These are phyloP conservation scores for Phytophthora brassicae DNA, from an alignment of 352 stramenopile species.

Conservation along the genomic window DNA sequence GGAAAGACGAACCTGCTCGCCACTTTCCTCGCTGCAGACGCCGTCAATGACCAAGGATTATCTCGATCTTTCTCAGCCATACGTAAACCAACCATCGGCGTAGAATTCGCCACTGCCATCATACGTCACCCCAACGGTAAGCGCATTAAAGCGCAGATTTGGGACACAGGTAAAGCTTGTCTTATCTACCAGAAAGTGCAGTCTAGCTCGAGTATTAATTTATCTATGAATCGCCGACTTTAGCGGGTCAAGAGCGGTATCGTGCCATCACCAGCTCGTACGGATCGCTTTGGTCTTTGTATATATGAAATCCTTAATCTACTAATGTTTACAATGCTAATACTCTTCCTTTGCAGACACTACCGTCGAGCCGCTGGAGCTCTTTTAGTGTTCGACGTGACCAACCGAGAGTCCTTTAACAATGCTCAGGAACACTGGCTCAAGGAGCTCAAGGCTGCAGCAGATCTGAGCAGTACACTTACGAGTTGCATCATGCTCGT, in stretches of 20 bases:
- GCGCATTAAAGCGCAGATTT: slow-evolving; percentile 84
- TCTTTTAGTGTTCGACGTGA: slow-evolving; percentile 80
- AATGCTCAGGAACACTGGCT: slow-evolving; percentile 76
- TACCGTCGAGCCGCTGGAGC: slow-evolving; percentile 74
- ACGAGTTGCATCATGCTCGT: slow-evolving; percentile 74
- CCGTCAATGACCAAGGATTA: slow-evolving; percentile 34
- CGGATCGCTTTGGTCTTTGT: slow-evolving; percentile 2
- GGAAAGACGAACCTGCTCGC: slow-evolving; percentile 91
- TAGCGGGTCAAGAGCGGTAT: slow-evolving; percentile 76
- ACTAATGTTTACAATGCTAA: neutral
- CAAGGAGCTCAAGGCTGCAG: slow-evolving; percentile 70
- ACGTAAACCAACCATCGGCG: slow-evolving; percentile 77
- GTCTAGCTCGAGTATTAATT: neutral
- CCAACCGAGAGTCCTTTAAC: slow-evolving; percentile 58
- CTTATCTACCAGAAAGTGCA: neutral
- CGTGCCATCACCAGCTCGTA: slow-evolving; percentile 85
- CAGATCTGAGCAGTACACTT: slow-evolving; percentile 63
- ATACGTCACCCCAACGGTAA: slow-evolving; percentile 71
- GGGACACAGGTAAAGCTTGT: slow-evolving; percentile 56
- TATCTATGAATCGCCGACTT: neutral
- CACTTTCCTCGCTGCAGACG: slow-evolving; percentile 60
- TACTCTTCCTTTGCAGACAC: slow-evolving; percentile 33
- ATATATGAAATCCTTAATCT: neutral
- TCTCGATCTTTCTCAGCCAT: slow-evolving; percentile 52
- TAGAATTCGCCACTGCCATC: slow-evolving; percentile 84